Base-by-base conservation (phyloP, 495 filamentous ascomycete species). In the Annulohypoxylon maeteangense region DNA sequence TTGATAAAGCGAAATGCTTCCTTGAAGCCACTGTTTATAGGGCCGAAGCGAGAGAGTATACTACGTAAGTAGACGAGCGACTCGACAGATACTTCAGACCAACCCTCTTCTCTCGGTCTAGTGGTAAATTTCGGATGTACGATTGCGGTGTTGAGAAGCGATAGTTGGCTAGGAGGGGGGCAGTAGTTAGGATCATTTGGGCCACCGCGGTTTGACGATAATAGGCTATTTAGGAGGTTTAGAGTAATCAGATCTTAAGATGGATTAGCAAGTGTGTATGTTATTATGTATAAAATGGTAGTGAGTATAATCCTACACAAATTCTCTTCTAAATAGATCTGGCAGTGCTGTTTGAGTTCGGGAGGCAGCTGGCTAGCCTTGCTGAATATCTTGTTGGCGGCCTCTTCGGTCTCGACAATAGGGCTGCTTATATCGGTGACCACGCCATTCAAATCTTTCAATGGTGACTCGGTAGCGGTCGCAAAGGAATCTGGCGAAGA, bases 281-380 rank as follows among this genome's bases (percentile, higher is more conserved):
- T n/a, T 29, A 23, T 16, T 25, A 4, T 27, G 10, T 67, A 27
- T 67, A 27, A 11, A 65, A 22, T 22, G 8, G 50, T 31, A 31
- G 38, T 75, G 83, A 32, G 4, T 18, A 34, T 20, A 54, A 54
- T 34, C 47, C 5, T 78, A 93, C 91, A 91, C 18, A 93, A 86
- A 38, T 88, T 83, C 75, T 95, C 92, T 74, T 94, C 92, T 3
- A 95, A 81, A 76, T 91, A 92, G 29, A 93, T 90, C 53, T 86
- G 86, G 50, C 86, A 88, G 70, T 92, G 88, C 45, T 89, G 81
- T 27, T 83, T 85, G 6, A 94, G 76, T 66, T 90, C 87, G 53
- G 84, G 87, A 0, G 90, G 87, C 0, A 93, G 77, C 29, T 78
- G 76, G 48, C 80, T 83, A 2, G 85, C 83, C 12, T 83, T 78